Base-by-base conservation (phyloP, 2,329 filamentous ascomycete species). In the Pseudocercospora fuligena region DNA sequence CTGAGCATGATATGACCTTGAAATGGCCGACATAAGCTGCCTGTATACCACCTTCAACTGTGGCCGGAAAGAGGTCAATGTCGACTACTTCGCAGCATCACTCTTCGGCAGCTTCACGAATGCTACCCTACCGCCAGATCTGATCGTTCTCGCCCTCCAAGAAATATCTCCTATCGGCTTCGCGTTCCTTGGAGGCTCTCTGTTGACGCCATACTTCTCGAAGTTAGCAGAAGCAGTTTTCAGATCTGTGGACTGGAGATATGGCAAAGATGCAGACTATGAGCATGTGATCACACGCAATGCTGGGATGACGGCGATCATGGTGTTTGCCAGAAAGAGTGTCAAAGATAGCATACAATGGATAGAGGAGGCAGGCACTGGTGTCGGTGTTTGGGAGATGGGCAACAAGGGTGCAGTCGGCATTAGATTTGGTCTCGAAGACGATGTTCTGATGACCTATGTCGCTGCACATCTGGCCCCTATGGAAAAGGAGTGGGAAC, bases 371-470 rank as follows among this genome's bases (percentile, higher is more conserved):
- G 92, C 91, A 1, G 92, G 91, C 61, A 90, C 93, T 1, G 94
- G 95, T 0, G 91, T 97, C 58, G 95, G 95, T 0, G 79, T 93
- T 0, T 90, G 89, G 65, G 90, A 94, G 59, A 95, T 97, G 90
- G 95, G 93, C 16, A 97, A 97, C 79, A 99, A 99, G 80, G 95
- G 94, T 31, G 94, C 93, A 3, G 91, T 97, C 0, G 95, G 91
- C 0, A 84, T 94, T 67, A 86, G 93, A 36, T 80, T 95, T 51
- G 84, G 88, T 14, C 90, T 92, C 73, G 75, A 78, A 4, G 80
- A 82, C 47, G 78, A 81, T 3, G 75, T 74, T 4, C 86, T 90
- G 73, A 78, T 97, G 63, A 97, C 93, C 0, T 95, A 98, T 77
- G 89, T 97, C 47, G 89, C 92, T 46, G 92, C 93, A 12, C 95